Conservation (phyloP, 169 alveolate genomes). For the Babesia gibsoni region DNA sequence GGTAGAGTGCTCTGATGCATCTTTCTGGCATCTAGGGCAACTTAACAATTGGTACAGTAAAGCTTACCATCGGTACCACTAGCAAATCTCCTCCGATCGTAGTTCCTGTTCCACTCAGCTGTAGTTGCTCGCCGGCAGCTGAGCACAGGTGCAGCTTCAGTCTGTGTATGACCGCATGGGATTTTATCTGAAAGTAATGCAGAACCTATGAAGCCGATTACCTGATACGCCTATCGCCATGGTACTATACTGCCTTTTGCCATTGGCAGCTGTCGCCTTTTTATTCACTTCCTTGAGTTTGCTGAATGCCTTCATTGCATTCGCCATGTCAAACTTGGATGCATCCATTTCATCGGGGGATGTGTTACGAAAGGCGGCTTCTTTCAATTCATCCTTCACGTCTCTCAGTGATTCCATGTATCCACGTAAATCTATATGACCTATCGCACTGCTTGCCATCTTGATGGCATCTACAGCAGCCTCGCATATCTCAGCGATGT, state of each 20-base stretch:
- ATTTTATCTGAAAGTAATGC: too few relatives aligned
- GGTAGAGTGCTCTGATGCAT: slow-evolving; percentile 52
- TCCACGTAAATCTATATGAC: not conserved
- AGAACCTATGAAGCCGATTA: too few relatives aligned
- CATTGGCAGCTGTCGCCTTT: not conserved
- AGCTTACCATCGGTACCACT: not conserved
- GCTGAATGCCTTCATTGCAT: slow-evolving; percentile 10
- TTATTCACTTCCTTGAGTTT: not conserved
- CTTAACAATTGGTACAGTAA: not conserved
- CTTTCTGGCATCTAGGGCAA: slow-evolving; percentile 17
- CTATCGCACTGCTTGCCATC: not conserved
- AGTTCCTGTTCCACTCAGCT: not conserved
- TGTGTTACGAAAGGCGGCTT: slow-evolving; percentile 16
- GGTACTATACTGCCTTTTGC: not conserved
- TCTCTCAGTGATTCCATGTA: not conserved
- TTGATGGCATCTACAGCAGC: not conserved
- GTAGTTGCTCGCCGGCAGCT: not conserved
- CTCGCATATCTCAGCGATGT: not conserved
- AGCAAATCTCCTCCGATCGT: not conserved
- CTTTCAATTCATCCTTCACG: not conserved
- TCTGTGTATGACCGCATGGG: too few relatives aligned
- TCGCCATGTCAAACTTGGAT: slow-evolving; percentile 29
- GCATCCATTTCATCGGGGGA: slow-evolving; percentile 52
- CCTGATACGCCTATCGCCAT: too few relatives aligned
- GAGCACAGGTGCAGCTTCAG: not conserved